A percentile compares a stretch with the other conserved stretches of the same genome.
phyloP scores from a whole-genome alignment of 768 basidiomycete genomes.

The Leccinum subgranulosum region DNA sequence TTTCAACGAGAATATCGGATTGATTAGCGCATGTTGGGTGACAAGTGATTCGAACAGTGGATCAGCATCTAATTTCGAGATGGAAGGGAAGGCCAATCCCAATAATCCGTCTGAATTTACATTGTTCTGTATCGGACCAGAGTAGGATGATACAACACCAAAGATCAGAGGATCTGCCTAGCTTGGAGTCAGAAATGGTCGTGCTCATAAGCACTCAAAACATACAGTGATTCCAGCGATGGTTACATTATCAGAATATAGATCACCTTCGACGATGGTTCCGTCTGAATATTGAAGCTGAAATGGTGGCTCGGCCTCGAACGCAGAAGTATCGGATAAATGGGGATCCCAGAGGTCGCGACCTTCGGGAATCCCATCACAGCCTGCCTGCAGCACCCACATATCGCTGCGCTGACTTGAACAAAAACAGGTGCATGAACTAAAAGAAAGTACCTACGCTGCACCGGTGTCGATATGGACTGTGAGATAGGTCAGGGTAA shows the following conservation, averaged over 20 bases:
- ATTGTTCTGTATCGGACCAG: not conserved
- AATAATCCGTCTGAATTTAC: not conserved
- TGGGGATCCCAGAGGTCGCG: not conserved
- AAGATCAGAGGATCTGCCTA: not conserved
- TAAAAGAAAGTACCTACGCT: too few species aligned
- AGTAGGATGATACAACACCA: not conserved
- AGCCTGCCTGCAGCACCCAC: not conserved
- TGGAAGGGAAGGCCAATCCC: not conserved
- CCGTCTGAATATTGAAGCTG: not conserved
- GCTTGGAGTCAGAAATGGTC: not conserved
- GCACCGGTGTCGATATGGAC: too few species aligned
- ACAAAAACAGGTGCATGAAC: too few species aligned
- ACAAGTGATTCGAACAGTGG: not conserved
- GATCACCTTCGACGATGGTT: not conserved
- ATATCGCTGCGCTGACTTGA: not conserved
- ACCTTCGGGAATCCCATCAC: not conserved
- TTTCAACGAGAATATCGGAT: not conserved
- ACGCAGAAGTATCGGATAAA: not conserved
- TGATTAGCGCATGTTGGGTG: not conserved
- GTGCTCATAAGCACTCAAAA: not conserved
- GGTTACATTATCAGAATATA: not conserved
- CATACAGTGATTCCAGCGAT: not conserved
- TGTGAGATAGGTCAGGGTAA: too few species aligned
- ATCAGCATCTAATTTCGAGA: not conserved
- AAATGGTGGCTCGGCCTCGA: not conserved